phyloP scores from a whole-genome alignment of 208 protist genomes.

The Crithidia acanthocephali region DNA sequence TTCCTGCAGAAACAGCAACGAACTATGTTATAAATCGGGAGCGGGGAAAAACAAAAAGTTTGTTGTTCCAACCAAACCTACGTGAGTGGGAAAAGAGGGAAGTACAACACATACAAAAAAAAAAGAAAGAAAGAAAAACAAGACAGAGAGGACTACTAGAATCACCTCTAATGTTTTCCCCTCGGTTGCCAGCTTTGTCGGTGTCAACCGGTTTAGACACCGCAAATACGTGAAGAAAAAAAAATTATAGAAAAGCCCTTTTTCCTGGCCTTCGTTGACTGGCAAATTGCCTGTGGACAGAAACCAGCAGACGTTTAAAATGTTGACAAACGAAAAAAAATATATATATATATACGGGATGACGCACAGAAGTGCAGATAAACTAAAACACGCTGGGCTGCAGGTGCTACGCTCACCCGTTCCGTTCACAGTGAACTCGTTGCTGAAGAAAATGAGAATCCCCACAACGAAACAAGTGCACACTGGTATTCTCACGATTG shows the following conservation, averaged over 20 bases:
- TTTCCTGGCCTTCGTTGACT: too few species aligned
- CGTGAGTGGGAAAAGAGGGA: background rate
- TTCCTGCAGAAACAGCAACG: background rate
- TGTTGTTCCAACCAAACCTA: background rate
- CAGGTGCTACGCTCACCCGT: background rate
- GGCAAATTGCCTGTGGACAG: too few species aligned
- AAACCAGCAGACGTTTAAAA: too few species aligned
- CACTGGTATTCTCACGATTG: too few species aligned
- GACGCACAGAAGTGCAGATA: background rate
- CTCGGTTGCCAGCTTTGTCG: too few species aligned
- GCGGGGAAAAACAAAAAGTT: background rate
- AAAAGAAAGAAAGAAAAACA: constrained; percentile 11
- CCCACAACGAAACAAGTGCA: background rate
- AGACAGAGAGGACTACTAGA: background rate
- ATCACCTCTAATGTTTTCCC: too few species aligned
- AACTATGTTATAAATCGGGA: background rate
- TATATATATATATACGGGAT: background rate
- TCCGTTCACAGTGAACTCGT: background rate
- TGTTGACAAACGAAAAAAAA: too few species aligned
- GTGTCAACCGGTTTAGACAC: too few species aligned
- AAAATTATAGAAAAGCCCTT: too few species aligned
- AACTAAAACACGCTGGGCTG: background rate
- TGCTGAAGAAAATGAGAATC: background rate
- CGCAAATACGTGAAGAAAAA: too few species aligned
- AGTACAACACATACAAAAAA: constrained; percentile 1